Conservation (phyloP, 2,329 filamentous ascomycete genomes). For the Coniochaeta prunicola region DNA sequence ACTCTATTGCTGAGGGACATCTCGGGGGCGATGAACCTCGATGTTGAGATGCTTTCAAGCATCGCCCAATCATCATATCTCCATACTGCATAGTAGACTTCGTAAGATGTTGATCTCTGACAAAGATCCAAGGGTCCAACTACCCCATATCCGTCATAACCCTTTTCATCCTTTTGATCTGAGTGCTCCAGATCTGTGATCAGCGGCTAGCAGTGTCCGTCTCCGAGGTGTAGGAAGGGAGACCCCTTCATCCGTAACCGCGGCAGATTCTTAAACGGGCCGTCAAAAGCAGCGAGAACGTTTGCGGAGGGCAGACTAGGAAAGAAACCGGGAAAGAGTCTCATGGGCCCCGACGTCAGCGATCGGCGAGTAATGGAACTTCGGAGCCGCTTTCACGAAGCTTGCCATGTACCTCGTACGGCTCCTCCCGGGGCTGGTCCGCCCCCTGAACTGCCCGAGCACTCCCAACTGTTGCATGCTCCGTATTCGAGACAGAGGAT, state of each 20-base stretch:
- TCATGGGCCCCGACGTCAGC: neutral
- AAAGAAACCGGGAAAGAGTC: neutral
- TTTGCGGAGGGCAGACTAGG: slow-evolving; percentile 1
- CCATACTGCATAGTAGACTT: too few species aligned
- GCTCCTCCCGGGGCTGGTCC: neutral
- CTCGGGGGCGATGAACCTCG: neutral
- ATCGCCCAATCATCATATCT: neutral
- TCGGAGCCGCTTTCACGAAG: neutral
- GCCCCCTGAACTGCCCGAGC: neutral
- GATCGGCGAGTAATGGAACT: neutral
- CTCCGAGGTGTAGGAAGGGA: neutral
- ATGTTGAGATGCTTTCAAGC: neutral
- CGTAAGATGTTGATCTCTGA: neutral
- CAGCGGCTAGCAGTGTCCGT: neutral
- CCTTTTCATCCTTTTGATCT: neutral
- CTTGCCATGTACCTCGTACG: neutral
- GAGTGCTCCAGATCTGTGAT: neutral
- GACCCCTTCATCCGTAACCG: slow-evolving; percentile 1
- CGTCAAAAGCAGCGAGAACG: neutral
- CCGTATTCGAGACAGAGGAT: neutral
- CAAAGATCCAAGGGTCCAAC: neutral
- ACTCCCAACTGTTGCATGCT: neutral
- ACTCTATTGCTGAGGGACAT: neutral
- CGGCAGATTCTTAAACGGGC: neutral
- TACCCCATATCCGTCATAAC: neutral